A percentile compares a stretch with the other conserved stretches of the same genome.
Evolutionary conservation across 176 grass and related monocot species (phyloP).

Genomic region (Juncus effusus): DNA sequence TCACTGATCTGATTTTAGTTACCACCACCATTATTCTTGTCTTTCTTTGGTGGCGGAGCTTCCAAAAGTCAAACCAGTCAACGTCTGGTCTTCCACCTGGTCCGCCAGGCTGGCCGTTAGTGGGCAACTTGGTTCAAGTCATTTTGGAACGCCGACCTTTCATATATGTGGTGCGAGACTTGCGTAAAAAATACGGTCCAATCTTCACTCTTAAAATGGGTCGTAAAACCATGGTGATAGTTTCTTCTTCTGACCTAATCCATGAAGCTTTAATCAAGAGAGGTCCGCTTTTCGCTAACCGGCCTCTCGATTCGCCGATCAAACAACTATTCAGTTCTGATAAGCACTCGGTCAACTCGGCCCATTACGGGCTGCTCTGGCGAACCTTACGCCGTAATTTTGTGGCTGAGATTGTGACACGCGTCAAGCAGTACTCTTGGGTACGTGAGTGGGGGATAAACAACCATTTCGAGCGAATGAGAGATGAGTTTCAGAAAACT

Average conservation of each 20-base stretch:
- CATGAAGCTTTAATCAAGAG: slow-evolving; percentile 89
- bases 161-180: slow-evolving; percentile 95
- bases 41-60: slow-evolving; percentile 67
- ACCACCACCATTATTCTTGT: slow-evolving; percentile 35
- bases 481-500: slow-evolving; percentile 33
- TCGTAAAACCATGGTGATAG: slow-evolving; percentile 69
- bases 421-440: slow-evolving; percentile 74
- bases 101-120: slow-evolving; percentile 82
- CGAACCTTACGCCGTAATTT: slow-evolving; percentile 85
- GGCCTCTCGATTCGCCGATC: slow-evolving; percentile 68
- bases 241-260: slow-evolving; percentile 77
- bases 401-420: slow-evolving; percentile 76
- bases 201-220: slow-evolving; percentile 99
- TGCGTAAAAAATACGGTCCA: slow-evolving; percentile 64
- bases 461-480: slow-evolving; percentile 66
- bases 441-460: slow-evolving; percentile 87
- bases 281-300: slow-evolving; percentile 80
- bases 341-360: slow-evolving; percentile 96
- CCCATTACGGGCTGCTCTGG: slow-evolving; percentile 79
- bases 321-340: slow-evolving; percentile 87
- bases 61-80: slow-evolving; percentile 41
- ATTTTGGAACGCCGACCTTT: slow-evolving; percentile 77
- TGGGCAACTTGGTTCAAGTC: slow-evolving; percentile 95
- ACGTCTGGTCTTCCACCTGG: slow-evolving; percentile 62
- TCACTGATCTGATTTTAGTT: slow-evolving; percentile 53